Percentiles rank a stretch among this genome's conserved stretches.
These are phyloP conservation scores for Rhinocladiella mackenziei DNA, from an alignment of 2,329 filamentous ascomycete genomes.

Conservation along the genomic window DNA sequence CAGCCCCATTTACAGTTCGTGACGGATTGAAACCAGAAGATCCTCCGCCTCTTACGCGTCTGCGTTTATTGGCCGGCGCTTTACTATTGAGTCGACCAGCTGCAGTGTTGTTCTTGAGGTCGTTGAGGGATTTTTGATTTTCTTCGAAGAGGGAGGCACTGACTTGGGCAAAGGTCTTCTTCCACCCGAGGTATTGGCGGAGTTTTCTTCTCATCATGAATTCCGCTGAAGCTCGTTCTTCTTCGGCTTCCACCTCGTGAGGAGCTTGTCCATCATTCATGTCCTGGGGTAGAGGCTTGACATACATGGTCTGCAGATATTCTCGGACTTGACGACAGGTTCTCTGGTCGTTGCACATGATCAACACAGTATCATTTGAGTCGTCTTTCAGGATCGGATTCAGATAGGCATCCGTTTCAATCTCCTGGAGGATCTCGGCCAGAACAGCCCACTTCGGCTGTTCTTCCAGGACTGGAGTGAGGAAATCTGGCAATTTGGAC, in stretches of 20 bases:
- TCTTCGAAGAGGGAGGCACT: constrained; percentile 72
- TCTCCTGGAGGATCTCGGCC: constrained; percentile 87
- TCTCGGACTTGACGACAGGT: constrained; percentile 86
- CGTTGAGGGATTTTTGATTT: constrained; percentile 71
- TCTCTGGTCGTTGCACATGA: constrained; percentile 88
- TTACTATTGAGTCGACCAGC: constrained; percentile 43
- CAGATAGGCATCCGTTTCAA: constrained; percentile 84
- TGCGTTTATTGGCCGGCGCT: constrained; percentile 77
- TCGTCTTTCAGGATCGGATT: constrained; percentile 72
- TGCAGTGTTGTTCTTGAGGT: constrained; percentile 51
- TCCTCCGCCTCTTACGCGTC: constrained; percentile 77
- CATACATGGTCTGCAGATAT: constrained; percentile 85
- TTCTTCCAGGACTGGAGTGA: constrained; percentile 83
- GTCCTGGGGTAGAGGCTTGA: constrained; percentile 51
- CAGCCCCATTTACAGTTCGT: constrained; percentile 61
- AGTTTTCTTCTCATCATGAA: constrained; percentile 89
- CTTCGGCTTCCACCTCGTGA: constrained; percentile 46
- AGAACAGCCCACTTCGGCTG: constrained; percentile 90
- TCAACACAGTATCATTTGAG: constrained; percentile 84
- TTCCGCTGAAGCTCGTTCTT: constrained; percentile 65
- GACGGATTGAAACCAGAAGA: constrained; percentile 52
- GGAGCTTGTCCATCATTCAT: constrained; percentile 33
- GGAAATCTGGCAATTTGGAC: constrained; percentile 55
- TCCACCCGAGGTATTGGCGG: constrained; percentile 85
- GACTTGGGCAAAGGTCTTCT: constrained; percentile 79